Percentiles rank a stretch among this genome's conserved stretches.
phyloP scores from a whole-genome alignment of 2,329 filamentous ascomycete genomes.

The Paecilomyces variotii region DNA sequence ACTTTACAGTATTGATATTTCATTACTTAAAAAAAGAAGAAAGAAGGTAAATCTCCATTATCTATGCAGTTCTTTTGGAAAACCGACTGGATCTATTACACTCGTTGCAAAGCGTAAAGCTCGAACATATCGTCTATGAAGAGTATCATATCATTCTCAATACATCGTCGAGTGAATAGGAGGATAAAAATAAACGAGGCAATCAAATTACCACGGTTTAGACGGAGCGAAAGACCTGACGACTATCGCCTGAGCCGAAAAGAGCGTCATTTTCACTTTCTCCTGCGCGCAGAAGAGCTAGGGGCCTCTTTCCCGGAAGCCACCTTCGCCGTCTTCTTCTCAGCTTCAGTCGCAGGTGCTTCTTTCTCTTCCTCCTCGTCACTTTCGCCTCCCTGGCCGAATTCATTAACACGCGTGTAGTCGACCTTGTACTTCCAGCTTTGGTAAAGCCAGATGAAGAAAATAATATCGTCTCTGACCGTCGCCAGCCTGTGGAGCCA shows the following conservation, averaged over 20 bases:
- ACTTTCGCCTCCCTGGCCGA: slow-evolving; percentile 95
- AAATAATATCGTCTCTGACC: slow-evolving; percentile 90
- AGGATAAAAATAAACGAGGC: neutral
- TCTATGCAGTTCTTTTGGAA: neutral
- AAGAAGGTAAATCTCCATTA: too few species aligned
- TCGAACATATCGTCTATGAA: neutral
- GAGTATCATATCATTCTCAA: neutral
- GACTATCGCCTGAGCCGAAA: neutral
- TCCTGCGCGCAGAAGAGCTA: slow-evolving; percentile 23
- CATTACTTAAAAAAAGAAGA: too few species aligned
- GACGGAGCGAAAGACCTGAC: neutral
- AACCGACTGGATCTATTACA: neutral
- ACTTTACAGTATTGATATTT: too few species aligned
- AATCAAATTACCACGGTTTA: too few species aligned
- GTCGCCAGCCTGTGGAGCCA: slow-evolving; percentile 86
- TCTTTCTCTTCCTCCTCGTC: slow-evolving; percentile 54
- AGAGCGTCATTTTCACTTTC: slow-evolving; percentile 17
- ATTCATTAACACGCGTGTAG: slow-evolving; percentile 90
- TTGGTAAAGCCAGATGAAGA: slow-evolving; percentile 97
- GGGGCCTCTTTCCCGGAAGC: slow-evolving; percentile 21
- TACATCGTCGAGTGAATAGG: neutral
- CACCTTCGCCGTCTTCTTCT: slow-evolving; percentile 14
- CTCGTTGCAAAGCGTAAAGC: neutral
- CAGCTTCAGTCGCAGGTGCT: slow-evolving; percentile 25
- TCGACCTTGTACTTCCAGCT: slow-evolving; percentile 87